Conservation (phyloP, 345 rosid species). For the Luvunga scandens region DNA sequence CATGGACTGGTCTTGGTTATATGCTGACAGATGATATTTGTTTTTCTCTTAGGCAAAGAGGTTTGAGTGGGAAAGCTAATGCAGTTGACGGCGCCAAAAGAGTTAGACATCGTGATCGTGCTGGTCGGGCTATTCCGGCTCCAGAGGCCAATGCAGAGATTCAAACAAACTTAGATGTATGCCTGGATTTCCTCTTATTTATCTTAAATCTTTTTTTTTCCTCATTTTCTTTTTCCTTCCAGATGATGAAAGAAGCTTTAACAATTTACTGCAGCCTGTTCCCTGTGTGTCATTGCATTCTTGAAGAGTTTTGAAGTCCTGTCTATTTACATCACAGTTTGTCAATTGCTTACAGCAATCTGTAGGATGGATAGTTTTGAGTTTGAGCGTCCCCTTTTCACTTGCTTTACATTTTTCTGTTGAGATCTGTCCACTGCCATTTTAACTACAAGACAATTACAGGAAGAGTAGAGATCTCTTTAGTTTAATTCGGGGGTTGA, state of each 20-base stretch:
- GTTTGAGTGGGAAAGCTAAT: constrained; percentile 42
- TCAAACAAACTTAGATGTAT: constrained; percentile 64
- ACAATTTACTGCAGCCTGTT: neutral
- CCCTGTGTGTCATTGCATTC: neutral
- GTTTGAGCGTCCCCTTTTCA: neutral
- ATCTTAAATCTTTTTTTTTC: neutral
- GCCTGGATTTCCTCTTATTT: constrained; percentile 8
- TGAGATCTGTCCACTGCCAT: neutral
- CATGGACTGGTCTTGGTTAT: constrained; percentile 10
- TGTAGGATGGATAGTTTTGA: neutral
- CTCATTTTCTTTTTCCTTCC: neutral
- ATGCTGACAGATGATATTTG: constrained; percentile 20
- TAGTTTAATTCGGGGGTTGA: neutral
- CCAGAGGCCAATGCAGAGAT: constrained; percentile 90
- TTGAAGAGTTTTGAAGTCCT: constrained; percentile 7
- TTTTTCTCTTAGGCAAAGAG: constrained; percentile 50
- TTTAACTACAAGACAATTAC: neutral
- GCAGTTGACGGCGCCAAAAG: constrained; percentile 59
- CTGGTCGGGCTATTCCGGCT: constrained; percentile 68
- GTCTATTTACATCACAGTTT: neutral
- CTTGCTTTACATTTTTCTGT: neutral
- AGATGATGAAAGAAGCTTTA: neutral
- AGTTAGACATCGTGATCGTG: constrained; percentile 45
- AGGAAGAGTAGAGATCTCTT: neutral
- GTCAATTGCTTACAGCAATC: neutral